phyloP scores from a whole-genome alignment of 331 rosid genomes.

The Rhamnella rubrinervis region DNA sequence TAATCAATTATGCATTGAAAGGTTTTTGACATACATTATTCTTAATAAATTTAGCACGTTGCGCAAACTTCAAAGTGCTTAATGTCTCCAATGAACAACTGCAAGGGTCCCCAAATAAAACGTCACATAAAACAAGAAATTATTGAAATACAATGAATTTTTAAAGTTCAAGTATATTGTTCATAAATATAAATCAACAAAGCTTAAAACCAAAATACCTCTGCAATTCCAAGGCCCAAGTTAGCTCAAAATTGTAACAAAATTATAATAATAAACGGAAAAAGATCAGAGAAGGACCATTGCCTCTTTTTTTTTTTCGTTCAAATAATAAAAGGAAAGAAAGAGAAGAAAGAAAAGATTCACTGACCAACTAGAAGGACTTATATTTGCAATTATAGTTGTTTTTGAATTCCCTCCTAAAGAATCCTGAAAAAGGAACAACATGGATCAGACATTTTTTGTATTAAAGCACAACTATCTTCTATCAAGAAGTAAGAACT shows the following conservation, averaged over 20 bases:
- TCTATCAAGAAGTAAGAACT: not conserved
- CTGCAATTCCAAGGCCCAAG: not conserved
- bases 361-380: conserved; percentile 88
- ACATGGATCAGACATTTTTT: not conserved
- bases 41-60: conserved; percentile 92
- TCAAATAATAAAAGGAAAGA: not conserved
- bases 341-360: not conserved
- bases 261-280: not conserved
- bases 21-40: conserved; percentile 63
- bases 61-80: conserved; percentile 98
- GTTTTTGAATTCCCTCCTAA: conserved; percentile 97
- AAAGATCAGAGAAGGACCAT: not conserved
- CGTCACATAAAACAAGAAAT: conserved; percentile 15
- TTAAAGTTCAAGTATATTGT: not conserved
- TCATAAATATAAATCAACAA: not conserved
- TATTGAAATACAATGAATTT: conserved; percentile 7
- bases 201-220: not conserved
- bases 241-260: not conserved
- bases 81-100: conserved; percentile 94
- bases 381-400: conserved; percentile 83
- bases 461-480: not conserved
- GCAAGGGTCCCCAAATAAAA: conserved; percentile 40
- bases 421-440: conserved; percentile 77
- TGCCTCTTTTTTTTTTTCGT: no score
- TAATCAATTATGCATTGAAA: not conserved